Conservation (phyloP, 495 filamentous ascomycete species). For the Xylaria curta region DNA sequence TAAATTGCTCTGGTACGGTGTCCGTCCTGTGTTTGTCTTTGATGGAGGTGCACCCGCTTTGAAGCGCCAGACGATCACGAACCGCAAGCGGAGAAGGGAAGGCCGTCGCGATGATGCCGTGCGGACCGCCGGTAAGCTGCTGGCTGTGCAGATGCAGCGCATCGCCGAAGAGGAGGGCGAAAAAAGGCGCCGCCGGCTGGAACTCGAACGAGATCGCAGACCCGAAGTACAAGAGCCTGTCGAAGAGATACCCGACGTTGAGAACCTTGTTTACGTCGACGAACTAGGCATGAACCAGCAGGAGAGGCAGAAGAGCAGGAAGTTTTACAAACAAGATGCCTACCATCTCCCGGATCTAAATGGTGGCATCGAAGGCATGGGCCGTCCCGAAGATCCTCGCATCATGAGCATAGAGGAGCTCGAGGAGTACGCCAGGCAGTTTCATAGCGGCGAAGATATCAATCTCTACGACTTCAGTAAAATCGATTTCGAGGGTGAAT, state of each 20-base stretch:
- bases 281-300: constrained; percentile 81
- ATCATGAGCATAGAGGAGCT: constrained; percentile 95
- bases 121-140: constrained; percentile 83
- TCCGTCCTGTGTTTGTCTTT: constrained; percentile 96
- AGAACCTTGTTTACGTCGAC: constrained; percentile 82
- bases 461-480: constrained; percentile 98
- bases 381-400: constrained; percentile 85
- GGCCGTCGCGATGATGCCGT: constrained; percentile 92
- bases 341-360: constrained; percentile 92
- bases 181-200: constrained; percentile 60
- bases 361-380: constrained; percentile 79
- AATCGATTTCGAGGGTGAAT: constrained; percentile 94
- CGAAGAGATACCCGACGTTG: constrained; percentile 66
- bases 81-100: constrained; percentile 78
- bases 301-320: constrained; percentile 75
- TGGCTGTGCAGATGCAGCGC: constrained; percentile 92
- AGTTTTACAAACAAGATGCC: constrained; percentile 87
- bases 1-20: constrained; percentile 95
- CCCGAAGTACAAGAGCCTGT: constrained; percentile 60
- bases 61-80: constrained; percentile 88
- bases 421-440: constrained; percentile 90
- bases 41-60: constrained; percentile 92
- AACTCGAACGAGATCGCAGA: constrained; percentile 29
- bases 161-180: constrained; percentile 82
- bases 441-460: constrained; percentile 91